Base-by-base conservation (phyloP, 495 filamentous ascomycete species). In the Thermochaetoides thermophila region DNA sequence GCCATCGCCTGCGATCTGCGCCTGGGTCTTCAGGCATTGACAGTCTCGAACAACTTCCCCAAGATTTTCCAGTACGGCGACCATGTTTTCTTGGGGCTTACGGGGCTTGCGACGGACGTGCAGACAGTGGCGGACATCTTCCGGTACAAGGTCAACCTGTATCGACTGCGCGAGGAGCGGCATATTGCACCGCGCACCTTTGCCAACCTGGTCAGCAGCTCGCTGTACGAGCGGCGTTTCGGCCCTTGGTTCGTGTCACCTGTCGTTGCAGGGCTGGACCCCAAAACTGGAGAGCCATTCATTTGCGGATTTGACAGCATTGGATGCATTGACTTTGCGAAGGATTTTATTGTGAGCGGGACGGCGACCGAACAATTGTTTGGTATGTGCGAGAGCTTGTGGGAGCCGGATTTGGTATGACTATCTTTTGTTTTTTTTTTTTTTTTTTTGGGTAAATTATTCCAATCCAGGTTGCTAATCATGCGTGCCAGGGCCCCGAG, bases 111-210 rank as follows among this genome's bases (percentile, higher is more conserved):
- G 16, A 96, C 89, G 37, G 89, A 97, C 59, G 83, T 97, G 25
- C 72, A 73, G 21, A 95, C 91, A 39, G 89, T 97, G 42, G 79
- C 78, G 39, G 89, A 97, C 61, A 82, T 95, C 43, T 89, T 97
- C 71, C 84, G 89, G 49, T 95, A 89, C 71, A 97, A 97, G 68
- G 84, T 94, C 48, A 97, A 97, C 70, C 86, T 97, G 83, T 97
- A 97, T 74, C 84, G 89, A 24, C 74, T 97, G 46, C 83, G 89
- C 48, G 89, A 97, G 64, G 89, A 96, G 66, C 85, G 89, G 44
- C 68, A 81, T 60, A 95, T 96, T 64, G 76, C 81, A 25, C 89
- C 89, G 13, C 68, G 81, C 60, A 97, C 89, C 29, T 76, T 96
- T 62, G 87, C 89, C 52, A 94, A 96, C 65, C 74, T 97, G 32